A percentile compares a stretch with the other conserved stretches of the same genome.
phyloP scores from a whole-genome alignment of 306 rosid genomes.

The Hylodesmum podocarpum region DNA sequence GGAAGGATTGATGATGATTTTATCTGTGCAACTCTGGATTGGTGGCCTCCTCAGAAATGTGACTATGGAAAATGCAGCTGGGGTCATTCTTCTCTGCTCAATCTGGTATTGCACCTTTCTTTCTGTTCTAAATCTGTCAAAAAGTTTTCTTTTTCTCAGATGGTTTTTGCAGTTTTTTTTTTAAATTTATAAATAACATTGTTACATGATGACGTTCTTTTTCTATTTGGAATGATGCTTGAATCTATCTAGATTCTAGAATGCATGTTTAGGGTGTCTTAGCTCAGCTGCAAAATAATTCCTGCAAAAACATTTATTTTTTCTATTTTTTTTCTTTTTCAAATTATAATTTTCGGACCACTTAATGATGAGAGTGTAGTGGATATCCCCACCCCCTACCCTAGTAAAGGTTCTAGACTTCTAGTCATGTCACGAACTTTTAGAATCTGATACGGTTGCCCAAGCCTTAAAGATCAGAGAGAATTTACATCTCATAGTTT shows the following conservation, averaged over 20 bases:
- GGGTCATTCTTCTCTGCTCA: constrained; percentile 84
- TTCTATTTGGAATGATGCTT: neutral
- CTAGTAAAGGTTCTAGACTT: neutral
- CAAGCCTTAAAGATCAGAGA: constrained; percentile 7
- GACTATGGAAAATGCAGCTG: constrained; percentile 90
- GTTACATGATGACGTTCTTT: neutral
- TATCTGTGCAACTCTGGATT: constrained; percentile 89
- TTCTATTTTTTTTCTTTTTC: neutral
- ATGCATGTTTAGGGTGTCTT: neutral
- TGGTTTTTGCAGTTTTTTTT: neutral
- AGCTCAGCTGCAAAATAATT: constrained; percentile 25
- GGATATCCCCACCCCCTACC: neutral
- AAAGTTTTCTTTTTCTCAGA: neutral
- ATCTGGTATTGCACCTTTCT: constrained; percentile 61
- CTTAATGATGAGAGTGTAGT: neutral
- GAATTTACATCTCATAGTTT: constrained; percentile 13
- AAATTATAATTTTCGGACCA: neutral
- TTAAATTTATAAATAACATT: neutral
- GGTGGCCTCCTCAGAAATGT: constrained; percentile 99
- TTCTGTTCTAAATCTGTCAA: constrained; percentile 21
- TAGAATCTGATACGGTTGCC: constrained; percentile 15
- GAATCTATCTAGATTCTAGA: constrained; percentile 19
- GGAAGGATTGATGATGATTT: constrained; percentile 79
- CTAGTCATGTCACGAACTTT: neutral
- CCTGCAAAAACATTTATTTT: neutral